A percentile compares a stretch with the other conserved stretches of the same genome.
Conservation (phyloP, 2,329 filamentous ascomycete genomes). For the Ilyonectria sp. region DNA sequence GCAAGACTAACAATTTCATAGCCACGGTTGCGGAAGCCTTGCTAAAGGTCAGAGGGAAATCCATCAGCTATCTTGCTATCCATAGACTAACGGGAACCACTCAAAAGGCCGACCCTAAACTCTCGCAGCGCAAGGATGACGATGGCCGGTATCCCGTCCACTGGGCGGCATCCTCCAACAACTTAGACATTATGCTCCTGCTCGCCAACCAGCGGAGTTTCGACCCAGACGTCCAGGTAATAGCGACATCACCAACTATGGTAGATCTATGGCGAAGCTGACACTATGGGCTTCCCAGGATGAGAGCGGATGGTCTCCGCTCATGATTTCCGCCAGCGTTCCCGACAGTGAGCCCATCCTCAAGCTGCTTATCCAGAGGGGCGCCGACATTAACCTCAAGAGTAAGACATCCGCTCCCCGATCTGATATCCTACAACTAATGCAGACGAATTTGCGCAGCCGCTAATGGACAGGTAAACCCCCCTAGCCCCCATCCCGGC, state of each 20-base stretch:
- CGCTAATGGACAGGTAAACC: constrained; percentile 73
- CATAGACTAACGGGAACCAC: neutral
- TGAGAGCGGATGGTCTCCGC: constrained; percentile 83
- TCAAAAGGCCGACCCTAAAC: constrained; percentile 81
- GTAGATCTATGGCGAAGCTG: neutral
- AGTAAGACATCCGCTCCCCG: constrained; percentile 61
- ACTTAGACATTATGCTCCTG: constrained; percentile 79
- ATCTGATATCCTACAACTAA: neutral
- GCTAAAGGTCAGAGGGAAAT: constrained; percentile 47
- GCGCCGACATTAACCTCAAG: constrained; percentile 81
- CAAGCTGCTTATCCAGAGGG: constrained; percentile 76
- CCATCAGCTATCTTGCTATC: neutral
- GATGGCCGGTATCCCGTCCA: constrained; percentile 93
- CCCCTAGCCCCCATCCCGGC: neutral
- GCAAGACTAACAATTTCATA: constrained; percentile 54
- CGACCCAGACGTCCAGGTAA: constrained; percentile 85
- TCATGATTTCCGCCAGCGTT: constrained; percentile 86
- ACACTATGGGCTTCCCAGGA: constrained; percentile 65
- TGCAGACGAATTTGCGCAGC: constrained; percentile 59
- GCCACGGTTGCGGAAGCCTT: constrained; percentile 79
- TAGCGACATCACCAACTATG: neutral
- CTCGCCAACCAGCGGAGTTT: constrained; percentile 81
- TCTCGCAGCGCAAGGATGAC: constrained; percentile 80
- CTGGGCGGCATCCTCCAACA: constrained; percentile 92
- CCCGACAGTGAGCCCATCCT: constrained; percentile 80